Conservation (phyloP, 768 basidiomycete species). For the Amanita rimosa region DNA sequence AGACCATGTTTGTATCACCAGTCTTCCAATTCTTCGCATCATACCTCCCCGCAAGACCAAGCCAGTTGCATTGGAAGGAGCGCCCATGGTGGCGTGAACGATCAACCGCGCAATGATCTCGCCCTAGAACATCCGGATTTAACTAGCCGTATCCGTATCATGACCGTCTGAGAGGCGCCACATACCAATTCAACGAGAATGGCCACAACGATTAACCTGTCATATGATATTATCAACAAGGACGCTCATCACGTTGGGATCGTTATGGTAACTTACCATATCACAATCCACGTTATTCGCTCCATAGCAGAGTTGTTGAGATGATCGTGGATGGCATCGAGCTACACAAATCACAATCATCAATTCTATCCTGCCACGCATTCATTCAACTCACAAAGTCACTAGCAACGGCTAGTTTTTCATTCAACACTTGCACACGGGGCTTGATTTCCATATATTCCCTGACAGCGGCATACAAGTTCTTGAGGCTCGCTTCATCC, state of each 20-base stretch:
- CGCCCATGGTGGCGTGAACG: slow-evolving; percentile 45
- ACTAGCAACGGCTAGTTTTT: slow-evolving; percentile 77
- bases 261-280: slow-evolving; percentile 26
- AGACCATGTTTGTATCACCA: slow-evolving; percentile 1
- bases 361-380: neutral
- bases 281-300: slow-evolving; percentile 60
- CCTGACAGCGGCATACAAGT: slow-evolving; percentile 83
- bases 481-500: slow-evolving; percentile 85
- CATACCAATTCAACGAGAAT: slow-evolving; percentile 79
- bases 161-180: slow-evolving; percentile 9
- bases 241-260: slow-evolving; percentile 8
- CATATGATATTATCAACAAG: slow-evolving; percentile 5
- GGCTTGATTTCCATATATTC: slow-evolving; percentile 91
- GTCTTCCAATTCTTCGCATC: neutral
- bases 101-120: slow-evolving; percentile 71
- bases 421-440: slow-evolving; percentile 77
- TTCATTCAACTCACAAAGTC: slow-evolving; percentile 56
- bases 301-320: slow-evolving; percentile 86
- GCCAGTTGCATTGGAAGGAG: neutral
- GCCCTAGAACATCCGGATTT: slow-evolving; percentile 32
- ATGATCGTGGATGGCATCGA: slow-evolving; percentile 90
- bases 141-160: neutral
- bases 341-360: slow-evolving; percentile 26
- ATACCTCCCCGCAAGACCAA: neutral
- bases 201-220: slow-evolving; percentile 81